Conservation (phyloP, 805 yeast genomes). For the Maudiozyma turicensis region DNA sequence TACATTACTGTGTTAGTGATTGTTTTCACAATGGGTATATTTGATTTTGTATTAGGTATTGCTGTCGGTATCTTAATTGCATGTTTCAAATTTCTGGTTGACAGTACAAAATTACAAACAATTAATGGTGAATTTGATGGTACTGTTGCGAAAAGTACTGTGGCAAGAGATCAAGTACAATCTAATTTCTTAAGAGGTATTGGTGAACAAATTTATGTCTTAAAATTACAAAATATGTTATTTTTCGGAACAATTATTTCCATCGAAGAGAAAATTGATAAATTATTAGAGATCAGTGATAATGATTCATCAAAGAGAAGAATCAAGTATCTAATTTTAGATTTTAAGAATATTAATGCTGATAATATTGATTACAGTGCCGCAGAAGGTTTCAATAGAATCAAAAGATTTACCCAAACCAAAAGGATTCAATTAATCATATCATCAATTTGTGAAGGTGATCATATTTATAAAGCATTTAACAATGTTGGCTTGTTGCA, state of each 20-base stretch:
- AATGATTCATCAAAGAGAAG: slow-evolving; percentile 37
- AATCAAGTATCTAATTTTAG: slow-evolving; percentile 72
- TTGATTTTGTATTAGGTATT: slow-evolving; percentile 91
- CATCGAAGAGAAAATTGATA: slow-evolving; percentile 66
- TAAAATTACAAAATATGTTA: slow-evolving; percentile 78
- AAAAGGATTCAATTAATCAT: slow-evolving; percentile 63
- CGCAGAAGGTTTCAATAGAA: slow-evolving; percentile 87
- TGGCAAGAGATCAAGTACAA: slow-evolving; percentile 81
- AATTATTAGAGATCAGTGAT: slow-evolving; percentile 46
- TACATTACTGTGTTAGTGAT: slow-evolving; percentile 76
- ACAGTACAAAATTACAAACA: slow-evolving; percentile 77
- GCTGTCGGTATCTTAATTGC: slow-evolving; percentile 85
- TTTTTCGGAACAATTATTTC: slow-evolving; percentile 95
- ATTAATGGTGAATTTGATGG: slow-evolving; percentile 80
- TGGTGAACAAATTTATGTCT: slow-evolving; percentile 82
- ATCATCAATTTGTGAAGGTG: slow-evolving; percentile 64
- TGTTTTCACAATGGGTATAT: slow-evolving; percentile 89
- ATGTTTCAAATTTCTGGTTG: slow-evolving; percentile 89
- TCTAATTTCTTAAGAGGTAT: slow-evolving; percentile 75
- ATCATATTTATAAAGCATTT: slow-evolving; percentile 58
- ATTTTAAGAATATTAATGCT: slow-evolving; percentile 70
- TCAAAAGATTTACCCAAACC: slow-evolving; percentile 65
- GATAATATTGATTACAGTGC: slow-evolving; percentile 81
- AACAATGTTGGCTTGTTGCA: slow-evolving; percentile 77
- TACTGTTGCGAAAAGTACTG: slow-evolving; percentile 81